phyloP scores from a whole-genome alignment of 805 yeast genomes.

The Wickerhamomyces mucosus region DNA sequence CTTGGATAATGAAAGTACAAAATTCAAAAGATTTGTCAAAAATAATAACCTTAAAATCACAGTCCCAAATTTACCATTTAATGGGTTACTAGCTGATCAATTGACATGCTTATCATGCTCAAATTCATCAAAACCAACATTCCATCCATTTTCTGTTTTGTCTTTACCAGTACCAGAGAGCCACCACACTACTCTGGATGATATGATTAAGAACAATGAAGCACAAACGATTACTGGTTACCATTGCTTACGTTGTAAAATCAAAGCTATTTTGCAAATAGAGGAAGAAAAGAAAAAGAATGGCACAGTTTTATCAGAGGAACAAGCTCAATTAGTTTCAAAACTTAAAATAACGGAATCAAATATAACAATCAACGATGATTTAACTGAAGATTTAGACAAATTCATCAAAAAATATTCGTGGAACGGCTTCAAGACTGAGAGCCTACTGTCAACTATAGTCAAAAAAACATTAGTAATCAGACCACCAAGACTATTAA shows the following conservation, averaged over 20 bases:
- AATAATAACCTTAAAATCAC: conserved; percentile 1
- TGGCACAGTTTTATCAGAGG: conserved; percentile 12
- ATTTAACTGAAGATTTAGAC: conserved; percentile 42
- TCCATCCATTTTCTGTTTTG: conserved; percentile 56
- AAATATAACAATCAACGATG: conserved; percentile 50
- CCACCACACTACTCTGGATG: conserved; percentile 35
- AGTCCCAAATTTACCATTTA: conserved; percentile 65
- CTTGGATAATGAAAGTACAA: conserved; percentile 52
- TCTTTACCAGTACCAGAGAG: conserved; percentile 66
- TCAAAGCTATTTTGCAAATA: conserved; percentile 30
- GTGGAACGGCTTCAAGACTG: conserved; percentile 32
- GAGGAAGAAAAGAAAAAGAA: conserved; percentile 18
- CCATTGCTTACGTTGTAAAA: conserved; percentile 67
- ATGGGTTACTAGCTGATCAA: conserved; percentile 56
- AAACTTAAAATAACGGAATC: conserved; percentile 27
- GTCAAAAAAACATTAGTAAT: conserved; percentile 53
- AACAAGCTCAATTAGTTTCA: conserved; percentile 25
- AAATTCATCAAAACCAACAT: conserved; percentile 45
- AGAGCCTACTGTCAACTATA: conserved; percentile 50
- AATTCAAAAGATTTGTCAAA: conserved; percentile 26
- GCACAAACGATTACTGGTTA: conserved; percentile 70
- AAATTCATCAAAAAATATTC: conserved; percentile 38
- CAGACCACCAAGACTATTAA: conserved; percentile 60
- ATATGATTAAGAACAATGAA: conserved; percentile 46
- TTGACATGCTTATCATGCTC: conserved; percentile 65